phyloP scores from a whole-genome alignment of 352 stramenopile species.

The Pelagophyceae sp. region DNA sequence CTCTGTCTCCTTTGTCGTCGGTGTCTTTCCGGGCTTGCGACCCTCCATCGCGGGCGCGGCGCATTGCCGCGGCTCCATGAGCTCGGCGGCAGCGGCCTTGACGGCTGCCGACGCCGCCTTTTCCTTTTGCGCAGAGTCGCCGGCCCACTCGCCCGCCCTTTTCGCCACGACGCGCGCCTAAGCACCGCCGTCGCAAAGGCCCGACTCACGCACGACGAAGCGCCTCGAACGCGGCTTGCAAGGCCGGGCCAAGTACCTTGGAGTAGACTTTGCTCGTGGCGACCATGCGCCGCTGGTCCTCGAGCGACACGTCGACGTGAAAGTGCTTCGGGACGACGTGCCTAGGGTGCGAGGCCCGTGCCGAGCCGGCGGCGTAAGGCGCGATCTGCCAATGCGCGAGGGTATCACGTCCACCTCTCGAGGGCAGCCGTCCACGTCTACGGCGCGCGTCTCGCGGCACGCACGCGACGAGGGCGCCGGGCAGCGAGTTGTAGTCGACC shows the following conservation, averaged over 20 bases:
- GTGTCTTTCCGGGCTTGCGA: no score
- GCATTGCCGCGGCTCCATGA: slow-evolving; percentile 40
- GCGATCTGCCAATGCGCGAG: slow-evolving; percentile 18
- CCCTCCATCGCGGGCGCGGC: no score
- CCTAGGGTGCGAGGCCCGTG: no score
- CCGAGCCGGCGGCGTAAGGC: no score
- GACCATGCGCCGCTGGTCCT: neutral
- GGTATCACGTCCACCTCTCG: no score
- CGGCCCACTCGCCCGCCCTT: slow-evolving; percentile 32
- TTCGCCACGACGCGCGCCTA: no score
- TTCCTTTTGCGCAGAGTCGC: slow-evolving; percentile 46
- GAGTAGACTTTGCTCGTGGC: neutral
- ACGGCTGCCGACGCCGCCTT: slow-evolving; percentile 37
- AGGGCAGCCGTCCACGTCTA: no score
- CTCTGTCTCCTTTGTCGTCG: no score
- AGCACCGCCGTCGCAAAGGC: no score
- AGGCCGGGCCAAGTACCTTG: neutral
- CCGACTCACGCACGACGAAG: no score
- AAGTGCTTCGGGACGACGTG: slow-evolving; percentile 19
- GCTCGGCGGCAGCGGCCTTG: slow-evolving; percentile 34
- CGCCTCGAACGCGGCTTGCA: no score
- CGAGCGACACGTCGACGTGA: neutral
- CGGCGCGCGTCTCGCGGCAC: no score
- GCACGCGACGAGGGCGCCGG: slow-evolving; percentile 19
- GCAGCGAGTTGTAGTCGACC: slow-evolving; percentile 28